Base-by-base conservation (phyloP, 805 yeast species). In the Teunomyces tritomae region DNA sequence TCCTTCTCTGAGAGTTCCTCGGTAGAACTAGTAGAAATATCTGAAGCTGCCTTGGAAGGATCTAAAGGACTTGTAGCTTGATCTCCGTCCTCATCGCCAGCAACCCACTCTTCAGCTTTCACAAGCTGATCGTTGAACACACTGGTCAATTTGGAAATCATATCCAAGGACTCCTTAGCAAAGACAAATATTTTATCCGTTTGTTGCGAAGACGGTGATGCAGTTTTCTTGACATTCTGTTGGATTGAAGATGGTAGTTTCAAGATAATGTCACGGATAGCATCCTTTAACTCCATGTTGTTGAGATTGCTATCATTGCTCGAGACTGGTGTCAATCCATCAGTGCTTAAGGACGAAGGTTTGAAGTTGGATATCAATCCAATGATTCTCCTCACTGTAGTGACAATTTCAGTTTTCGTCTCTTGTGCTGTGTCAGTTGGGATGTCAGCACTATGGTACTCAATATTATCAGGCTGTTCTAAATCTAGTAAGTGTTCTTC, bases 341-440 rank as follows among this genome's bases (percentile, higher is more conserved):
- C 56, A 0, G 63, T 56, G 17, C 56, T 54, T 39, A 70, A 56
- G 1, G 72, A 57, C n/a, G 70, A 64, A 6, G 75, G 75, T 39
- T 63, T 87, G 56, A 89, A 88, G 53, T 87, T 87, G 3, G 97
- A 88, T 8, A 94, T 87, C 33, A 92, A 81, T 35, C 83, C 81
- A 30, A 91, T 90, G 41, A 90, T 89, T 61, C 89, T 92, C 63
- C 89, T 88, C 24, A 94, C 91, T 0, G 97, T 94, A 0, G 87
- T 79, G 7, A 91, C 84, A 30, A 92, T 89, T 55, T 92, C 99
- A 54, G 83, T 79, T 53, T 88, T 86, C 30, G 91, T 77, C 39
- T 82, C 65, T 46, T 65, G 68, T 1, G 67, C 60, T 17, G 55
- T 53, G 34, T 59, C 58, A 26, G 58, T 43, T 5, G 46, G 37